Evolutionary conservation across 805 yeast species (phyloP).

Genomic region (Yarrowia hollandica): DNA sequence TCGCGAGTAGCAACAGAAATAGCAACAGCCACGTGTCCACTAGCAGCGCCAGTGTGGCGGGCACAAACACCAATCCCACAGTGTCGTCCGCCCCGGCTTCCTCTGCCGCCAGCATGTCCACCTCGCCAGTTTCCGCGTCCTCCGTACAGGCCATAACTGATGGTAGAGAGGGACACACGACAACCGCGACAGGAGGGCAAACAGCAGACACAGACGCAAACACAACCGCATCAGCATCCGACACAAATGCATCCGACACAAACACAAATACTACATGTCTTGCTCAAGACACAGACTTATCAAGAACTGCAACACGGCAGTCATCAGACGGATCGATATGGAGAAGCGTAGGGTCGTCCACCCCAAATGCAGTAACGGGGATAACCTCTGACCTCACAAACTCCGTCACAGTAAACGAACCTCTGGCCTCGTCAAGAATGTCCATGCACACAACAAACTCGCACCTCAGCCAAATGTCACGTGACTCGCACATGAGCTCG

Average conservation of each 20-base stretch:
- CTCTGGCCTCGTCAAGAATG: not conserved
- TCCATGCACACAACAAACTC: constrained; percentile 18
- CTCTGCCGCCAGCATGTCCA: not conserved
- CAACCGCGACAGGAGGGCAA: no score
- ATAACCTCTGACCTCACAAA: not conserved
- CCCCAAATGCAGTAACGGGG: not conserved
- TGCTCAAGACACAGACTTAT: not conserved
- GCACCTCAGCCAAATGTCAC: not conserved
- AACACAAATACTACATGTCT: no score
- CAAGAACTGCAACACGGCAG: not conserved
- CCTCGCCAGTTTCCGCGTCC: not conserved
- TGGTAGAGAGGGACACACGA: no score
- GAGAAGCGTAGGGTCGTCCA: not conserved
- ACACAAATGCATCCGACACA: no score
- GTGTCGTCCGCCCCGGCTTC: no score
- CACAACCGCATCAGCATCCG: no score
- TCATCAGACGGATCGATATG: constrained; percentile 5
- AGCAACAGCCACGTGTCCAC: not conserved
- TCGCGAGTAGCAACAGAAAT: not conserved
- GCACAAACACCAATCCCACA: no score
- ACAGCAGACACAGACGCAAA: no score
- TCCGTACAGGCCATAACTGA: not conserved
- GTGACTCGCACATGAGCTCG: not conserved
- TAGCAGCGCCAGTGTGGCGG: no score
- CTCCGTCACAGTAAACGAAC: not conserved